Percentiles rank a stretch among this genome's conserved stretches.
Conservation (phyloP, 148 eudicot species). For the Agrostemma githago region DNA sequence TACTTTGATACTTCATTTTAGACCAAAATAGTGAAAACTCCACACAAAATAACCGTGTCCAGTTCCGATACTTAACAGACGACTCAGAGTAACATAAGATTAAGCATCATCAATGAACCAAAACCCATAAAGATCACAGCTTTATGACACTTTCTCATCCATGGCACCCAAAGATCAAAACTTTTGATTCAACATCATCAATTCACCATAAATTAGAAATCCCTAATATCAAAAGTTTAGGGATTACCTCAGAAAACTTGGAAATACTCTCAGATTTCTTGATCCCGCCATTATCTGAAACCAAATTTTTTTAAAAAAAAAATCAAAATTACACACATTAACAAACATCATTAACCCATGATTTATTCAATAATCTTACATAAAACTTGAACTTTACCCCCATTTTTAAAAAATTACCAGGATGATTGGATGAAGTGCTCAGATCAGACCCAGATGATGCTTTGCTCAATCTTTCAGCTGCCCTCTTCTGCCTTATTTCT, state of each 20-base stretch:
- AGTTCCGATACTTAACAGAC: too few relatives aligned
- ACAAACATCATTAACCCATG: neutral
- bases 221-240: neutral
- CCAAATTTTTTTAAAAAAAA: neutral
- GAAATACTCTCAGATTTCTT: conserved; percentile 33
- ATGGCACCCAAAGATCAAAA: neutral
- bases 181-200: neutral
- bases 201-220: neutral
- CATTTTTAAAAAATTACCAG: conserved; percentile 28
- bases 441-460: conserved; percentile 86
- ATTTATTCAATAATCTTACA: neutral
- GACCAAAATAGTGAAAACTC: too few relatives aligned
- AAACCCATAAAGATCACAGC: neutral
- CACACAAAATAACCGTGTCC: too few relatives aligned
- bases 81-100: neutral
- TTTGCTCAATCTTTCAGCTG: conserved; percentile 78
- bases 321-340: neutral
- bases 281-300: conserved; percentile 36
- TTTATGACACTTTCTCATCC: neutral
- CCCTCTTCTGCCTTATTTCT: conserved; percentile 85
- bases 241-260: conserved; percentile 33
- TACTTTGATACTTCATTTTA: too few relatives aligned
- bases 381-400: neutral
- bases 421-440: conserved; percentile 39
- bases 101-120: neutral